A percentile compares a stretch with the other conserved stretches of the same genome.
These are phyloP conservation scores for Aegilops sharonensis DNA, from an alignment of 176 grass and related monocot genomes.

Conservation along the genomic window DNA sequence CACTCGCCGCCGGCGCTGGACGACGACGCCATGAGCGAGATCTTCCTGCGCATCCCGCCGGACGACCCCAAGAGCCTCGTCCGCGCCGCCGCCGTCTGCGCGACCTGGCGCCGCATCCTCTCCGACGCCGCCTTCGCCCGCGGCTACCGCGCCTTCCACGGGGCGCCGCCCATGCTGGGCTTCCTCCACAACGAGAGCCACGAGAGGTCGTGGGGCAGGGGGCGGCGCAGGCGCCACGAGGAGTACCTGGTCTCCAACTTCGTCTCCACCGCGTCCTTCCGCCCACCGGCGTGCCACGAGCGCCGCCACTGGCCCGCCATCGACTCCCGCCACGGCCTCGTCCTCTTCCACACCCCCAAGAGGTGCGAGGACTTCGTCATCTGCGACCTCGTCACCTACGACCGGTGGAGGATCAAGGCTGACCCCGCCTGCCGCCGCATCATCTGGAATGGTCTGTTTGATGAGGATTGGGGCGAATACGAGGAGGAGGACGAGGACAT, in stretches of 20 bases:
- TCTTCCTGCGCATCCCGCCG: neutral
- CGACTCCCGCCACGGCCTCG: constrained; percentile 1
- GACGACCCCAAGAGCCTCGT: neutral
- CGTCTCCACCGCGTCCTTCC: constrained; percentile 3
- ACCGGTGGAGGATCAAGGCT: neutral
- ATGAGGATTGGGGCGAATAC: too few relatives aligned
- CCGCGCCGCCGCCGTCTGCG: neutral
- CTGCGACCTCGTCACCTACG: constrained; percentile 12
- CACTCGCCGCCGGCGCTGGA: neutral
- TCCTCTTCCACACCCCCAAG: neutral
- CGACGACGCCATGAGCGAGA: neutral
- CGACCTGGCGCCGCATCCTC: neutral
- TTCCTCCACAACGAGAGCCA: neutral
- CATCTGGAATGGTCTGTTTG: neutral
- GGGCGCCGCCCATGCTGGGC: constrained; percentile 2
- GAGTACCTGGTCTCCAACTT: neutral
- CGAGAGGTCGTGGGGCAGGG: neutral
- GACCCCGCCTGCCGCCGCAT: neutral
- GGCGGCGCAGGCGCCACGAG: neutral
- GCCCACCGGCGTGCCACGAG: neutral
- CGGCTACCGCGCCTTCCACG: neutral
- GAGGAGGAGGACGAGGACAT: neutral
- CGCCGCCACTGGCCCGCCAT: neutral
- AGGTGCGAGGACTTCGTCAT: neutral
- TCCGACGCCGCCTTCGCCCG: neutral